Percentiles rank a stretch among this genome's conserved stretches.
phyloP scores from a whole-genome alignment of 1,284 basidiomycete genomes.

The Sporisorium exsertum region DNA sequence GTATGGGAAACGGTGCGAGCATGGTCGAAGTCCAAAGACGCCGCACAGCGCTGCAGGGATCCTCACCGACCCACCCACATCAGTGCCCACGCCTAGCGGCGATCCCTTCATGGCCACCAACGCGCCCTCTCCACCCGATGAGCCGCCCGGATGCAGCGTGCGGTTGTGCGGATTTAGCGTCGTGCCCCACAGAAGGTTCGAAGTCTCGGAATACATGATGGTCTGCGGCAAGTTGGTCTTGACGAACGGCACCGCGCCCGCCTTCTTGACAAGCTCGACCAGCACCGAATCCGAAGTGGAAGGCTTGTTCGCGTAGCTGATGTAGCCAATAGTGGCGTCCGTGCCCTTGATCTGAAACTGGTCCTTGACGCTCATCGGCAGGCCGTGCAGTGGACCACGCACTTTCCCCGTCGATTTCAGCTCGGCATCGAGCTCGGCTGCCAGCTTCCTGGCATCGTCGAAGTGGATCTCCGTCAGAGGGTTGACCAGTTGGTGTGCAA shows the following conservation, averaged over 20 bases:
- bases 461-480: slow-evolving; percentile 76
- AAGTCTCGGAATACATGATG: slow-evolving; percentile 62
- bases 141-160: slow-evolving; percentile 73
- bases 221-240: slow-evolving; percentile 74
- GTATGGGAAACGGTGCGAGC: slow-evolving; percentile 79
- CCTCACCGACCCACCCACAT: slow-evolving; percentile 77
- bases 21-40: slow-evolving; percentile 79
- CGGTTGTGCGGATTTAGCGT: slow-evolving; percentile 77
- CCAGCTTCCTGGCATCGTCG: slow-evolving; percentile 75
- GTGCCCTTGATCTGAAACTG: slow-evolving; percentile 76
- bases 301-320: slow-evolving; percentile 71
- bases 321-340: slow-evolving; percentile 76
- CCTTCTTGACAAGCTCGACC: slow-evolving; percentile 71
- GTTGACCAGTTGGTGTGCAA: slow-evolving; percentile 82
- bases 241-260: slow-evolving; percentile 79
- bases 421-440: slow-evolving; percentile 74
- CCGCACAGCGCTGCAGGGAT: slow-evolving; percentile 79
- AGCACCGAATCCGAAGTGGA: slow-evolving; percentile 39
- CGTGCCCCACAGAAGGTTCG: slow-evolving; percentile 76
- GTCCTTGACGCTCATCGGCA: slow-evolving; percentile 78
- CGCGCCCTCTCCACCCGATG: slow-evolving; percentile 78
- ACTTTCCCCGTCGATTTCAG: slow-evolving; percentile 72
- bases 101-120: slow-evolving; percentile 74
- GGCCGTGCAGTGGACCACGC: slow-evolving; percentile 76
- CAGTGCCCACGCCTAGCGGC: slow-evolving; percentile 76